These are phyloP conservation scores for Bipolaris gigantea DNA, from an alignment of 2,329 filamentous ascomycete species.

Conservation along the genomic window DNA sequence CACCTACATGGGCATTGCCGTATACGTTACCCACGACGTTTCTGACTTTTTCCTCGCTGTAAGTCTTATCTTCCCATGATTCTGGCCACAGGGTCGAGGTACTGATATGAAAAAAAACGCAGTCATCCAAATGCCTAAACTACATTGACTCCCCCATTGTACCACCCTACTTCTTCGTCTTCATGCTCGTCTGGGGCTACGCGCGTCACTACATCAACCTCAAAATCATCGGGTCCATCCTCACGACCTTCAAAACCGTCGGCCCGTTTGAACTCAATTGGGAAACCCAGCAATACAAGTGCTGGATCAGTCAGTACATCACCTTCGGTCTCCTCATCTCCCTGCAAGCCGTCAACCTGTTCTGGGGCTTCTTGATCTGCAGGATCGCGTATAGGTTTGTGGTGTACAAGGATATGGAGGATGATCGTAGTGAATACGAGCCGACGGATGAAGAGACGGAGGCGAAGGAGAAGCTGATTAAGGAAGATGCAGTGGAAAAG, in stretches of 20 bases:
- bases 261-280: slow-evolving; percentile 77
- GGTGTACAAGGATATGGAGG: slow-evolving; percentile 62
- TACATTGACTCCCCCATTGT: slow-evolving; percentile 80
- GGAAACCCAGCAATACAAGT: slow-evolving; percentile 77
- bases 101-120: slow-evolving; percentile 2
- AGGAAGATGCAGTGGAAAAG: slow-evolving; percentile 6
- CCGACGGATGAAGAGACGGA: slow-evolving; percentile 51
- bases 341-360: slow-evolving; percentile 75
- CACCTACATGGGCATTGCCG: slow-evolving; percentile 88
- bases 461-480: slow-evolving; percentile 24
- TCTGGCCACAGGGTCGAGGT: neutral
- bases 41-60: slow-evolving; percentile 94
- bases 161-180: slow-evolving; percentile 81
- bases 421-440: slow-evolving; percentile 72
- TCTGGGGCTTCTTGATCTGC: slow-evolving; percentile 79
- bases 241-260: slow-evolving; percentile 73
- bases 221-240: slow-evolving; percentile 72
- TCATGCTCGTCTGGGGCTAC: slow-evolving; percentile 86
- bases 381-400: slow-evolving; percentile 74
- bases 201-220: slow-evolving; percentile 84
- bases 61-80: slow-evolving; percentile 44
- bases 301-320: slow-evolving; percentile 68
- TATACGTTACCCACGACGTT: slow-evolving; percentile 94
- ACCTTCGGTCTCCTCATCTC: slow-evolving; percentile 65
- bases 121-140: slow-evolving; percentile 90